Evolutionary conservation across 108 stramenopile species (phyloP), one percentile per base, ranked within the genome.

Genomic region (Nitzschia inconspicua): DNA sequence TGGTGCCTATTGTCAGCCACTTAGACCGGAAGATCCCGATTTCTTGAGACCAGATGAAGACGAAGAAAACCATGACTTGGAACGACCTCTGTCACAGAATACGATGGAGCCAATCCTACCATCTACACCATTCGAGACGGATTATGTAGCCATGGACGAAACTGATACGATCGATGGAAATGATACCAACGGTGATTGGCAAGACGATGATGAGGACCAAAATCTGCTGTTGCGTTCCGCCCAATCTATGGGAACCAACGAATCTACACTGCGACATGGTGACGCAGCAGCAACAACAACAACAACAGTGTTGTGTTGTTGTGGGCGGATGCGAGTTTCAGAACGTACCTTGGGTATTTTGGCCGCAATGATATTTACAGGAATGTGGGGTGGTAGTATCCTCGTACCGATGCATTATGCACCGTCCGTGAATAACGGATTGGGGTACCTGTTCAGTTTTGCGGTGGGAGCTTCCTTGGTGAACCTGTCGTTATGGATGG

Each of bases 371-470:
- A n/a, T 47, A 3, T n/a, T 46, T 20, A 30, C 47, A 14, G 34
- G 44, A 16, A 16, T 47, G 5, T 49, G 44, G 44, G 61, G 46
- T 18, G 44, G 42, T n/a, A 30, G 19, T 13, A 43, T 34, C 19
- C 44, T 46, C 52, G 29, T 64, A 16, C 70, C 73, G 30, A 79
- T 72, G 78, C 64, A 75, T 48, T 66, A 62, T 59, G 53, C 60
- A 51, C 50, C 63, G 37, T 44, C 18, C 2, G 63, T 67, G 16
- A 78, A 85, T 29, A 65, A 70, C 10, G 89, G 93, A 18, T 25
- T 77, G 20, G 66, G 68, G 35, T 94, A 76, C 72, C 70, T 89
- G 16, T 77, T 86, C 60, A 81, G 79, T 47, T 87, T 91, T 72
- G 82, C 84, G 11, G 57, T 83, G 42, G 85, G 85, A n/a, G 78